Conservation (phyloP, 306 rosid species). For the Aeschynomene evenia region DNA sequence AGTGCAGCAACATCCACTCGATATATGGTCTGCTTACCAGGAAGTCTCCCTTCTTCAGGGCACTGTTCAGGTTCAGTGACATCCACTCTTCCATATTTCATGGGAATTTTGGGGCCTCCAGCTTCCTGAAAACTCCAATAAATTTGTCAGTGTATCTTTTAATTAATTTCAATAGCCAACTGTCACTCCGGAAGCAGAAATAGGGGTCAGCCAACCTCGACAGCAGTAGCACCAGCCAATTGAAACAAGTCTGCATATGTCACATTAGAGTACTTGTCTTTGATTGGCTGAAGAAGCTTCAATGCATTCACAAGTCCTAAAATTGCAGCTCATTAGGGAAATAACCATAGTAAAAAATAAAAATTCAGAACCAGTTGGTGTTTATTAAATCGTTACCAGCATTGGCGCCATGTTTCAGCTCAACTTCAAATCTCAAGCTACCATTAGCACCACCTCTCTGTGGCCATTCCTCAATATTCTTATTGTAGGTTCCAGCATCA, state of each 20-base stretch:
- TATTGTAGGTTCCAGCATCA: constrained; percentile 92
- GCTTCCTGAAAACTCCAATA: constrained; percentile 63
- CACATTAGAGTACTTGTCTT: constrained; percentile 82
- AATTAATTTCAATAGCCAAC: neutral
- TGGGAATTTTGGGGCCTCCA: constrained; percentile 96
- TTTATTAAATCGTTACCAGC: constrained; percentile 59
- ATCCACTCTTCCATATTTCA: constrained; percentile 95
- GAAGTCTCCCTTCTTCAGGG: constrained; percentile 99
- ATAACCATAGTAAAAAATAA: neutral
- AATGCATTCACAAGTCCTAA: constrained; percentile 90
- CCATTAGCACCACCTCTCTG: constrained; percentile 95
- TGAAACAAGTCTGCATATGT: constrained; percentile 97
- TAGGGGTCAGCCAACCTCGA: constrained; percentile 61
- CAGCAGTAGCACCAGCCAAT: constrained; percentile 92
- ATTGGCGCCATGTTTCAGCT: constrained; percentile 91
- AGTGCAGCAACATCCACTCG: constrained; percentile 12
- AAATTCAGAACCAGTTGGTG: constrained; percentile 18
- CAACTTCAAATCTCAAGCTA: constrained; percentile 84
- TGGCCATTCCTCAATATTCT: constrained; percentile 95
- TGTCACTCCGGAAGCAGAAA: constrained; percentile 20
- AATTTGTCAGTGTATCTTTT: constrained; percentile 19
- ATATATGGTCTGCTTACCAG: constrained; percentile 53
- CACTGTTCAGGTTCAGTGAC: constrained; percentile 70
- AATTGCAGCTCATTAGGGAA: constrained; percentile 32
- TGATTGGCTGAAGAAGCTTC: constrained; percentile 94